Base-by-base conservation (phyloP, 768 basidiomycete genomes). In the Russula lepida region DNA sequence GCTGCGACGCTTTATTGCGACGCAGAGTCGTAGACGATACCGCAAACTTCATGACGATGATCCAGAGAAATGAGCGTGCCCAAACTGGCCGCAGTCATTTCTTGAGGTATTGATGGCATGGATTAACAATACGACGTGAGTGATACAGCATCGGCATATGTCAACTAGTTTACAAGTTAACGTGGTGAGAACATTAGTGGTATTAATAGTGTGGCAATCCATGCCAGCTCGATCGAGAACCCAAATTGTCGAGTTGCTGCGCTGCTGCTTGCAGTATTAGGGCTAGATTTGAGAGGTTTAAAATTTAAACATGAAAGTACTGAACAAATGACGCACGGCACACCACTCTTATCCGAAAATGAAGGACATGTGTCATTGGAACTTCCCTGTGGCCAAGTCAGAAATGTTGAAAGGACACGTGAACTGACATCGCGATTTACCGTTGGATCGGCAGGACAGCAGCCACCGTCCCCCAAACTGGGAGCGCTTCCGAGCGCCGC, bases 371-470 rank as follows among this genome's bases (percentile, higher is more conserved):
- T 80, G 54, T 79, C 73, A 63, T 65, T 70, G 35, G 59, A 25
- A 30, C 30, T 68, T 19, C 59, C 65, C 65, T 69, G 30, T 2
- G 41, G 8, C 3, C 11, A 27, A 39, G 55, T 57, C 23, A 57
- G 44, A 4, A 30, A 51, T 27, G n/a, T 17, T 12, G 19, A 28
- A 56, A 21, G 41, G 41, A 39, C 9, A 32, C 39, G 57, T 28
- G 47, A 19, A 61, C 2, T 4, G 9, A 39, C 17, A 46, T 27
- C 4, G 23, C 12, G 44, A 71, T 76, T 62, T 60, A 86, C 86
- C 30, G 76, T 78, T 17, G 88, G 85, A 65, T 90, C 71, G 6
- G 79, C 79, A 32, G 90, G 89, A 71, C 90, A 93, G 69, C 90
- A 92, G 4, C 77, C 86, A 56, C 81, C 74, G 21, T 73, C 74